phyloP scores from a whole-genome alignment of 1,139 yeast genomes.

The Lodderomyces beijingensis region DNA sequence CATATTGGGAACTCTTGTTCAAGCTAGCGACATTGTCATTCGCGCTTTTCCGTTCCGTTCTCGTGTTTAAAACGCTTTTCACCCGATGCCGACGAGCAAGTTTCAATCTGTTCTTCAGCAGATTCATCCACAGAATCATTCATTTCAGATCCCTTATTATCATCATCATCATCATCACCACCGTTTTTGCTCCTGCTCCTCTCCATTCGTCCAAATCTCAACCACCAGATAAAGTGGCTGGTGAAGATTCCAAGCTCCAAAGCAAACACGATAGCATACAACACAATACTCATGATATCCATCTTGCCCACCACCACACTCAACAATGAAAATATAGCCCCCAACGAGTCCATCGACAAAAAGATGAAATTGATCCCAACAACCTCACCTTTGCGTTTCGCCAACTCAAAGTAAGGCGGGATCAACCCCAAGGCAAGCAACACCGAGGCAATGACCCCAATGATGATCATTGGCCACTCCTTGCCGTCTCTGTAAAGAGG shows the following conservation, averaged over 20 bases:
- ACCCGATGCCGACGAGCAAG: no score
- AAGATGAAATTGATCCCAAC: constrained; percentile 87
- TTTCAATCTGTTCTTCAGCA: no score
- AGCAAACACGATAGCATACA: constrained; percentile 67
- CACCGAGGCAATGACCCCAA: constrained; percentile 78
- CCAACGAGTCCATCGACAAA: constrained; percentile 68
- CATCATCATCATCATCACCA: no score
- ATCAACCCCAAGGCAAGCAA: constrained; percentile 71
- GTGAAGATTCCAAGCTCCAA: constrained; percentile 74
- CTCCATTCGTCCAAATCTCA: constrained; percentile 40
- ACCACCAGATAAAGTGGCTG: constrained; percentile 69
- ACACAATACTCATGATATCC: constrained; percentile 73
- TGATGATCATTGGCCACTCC: constrained; percentile 72
- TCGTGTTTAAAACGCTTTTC: no score
- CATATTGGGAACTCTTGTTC: no score
- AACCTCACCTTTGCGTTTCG: constrained; percentile 75
- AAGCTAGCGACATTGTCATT: no score
- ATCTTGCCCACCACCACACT: constrained; percentile 57
- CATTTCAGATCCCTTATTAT: no score
- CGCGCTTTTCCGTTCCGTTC: no score
- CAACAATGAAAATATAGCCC: constrained; percentile 74
- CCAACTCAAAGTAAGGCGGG: constrained; percentile 86
- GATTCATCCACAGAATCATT: no score
- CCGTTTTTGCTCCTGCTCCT: constrained; percentile 9
- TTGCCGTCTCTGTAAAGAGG: constrained; percentile 57